phyloP scores from a whole-genome alignment of 177 flowering plant species.

The Vitis hybrid region DNA sequence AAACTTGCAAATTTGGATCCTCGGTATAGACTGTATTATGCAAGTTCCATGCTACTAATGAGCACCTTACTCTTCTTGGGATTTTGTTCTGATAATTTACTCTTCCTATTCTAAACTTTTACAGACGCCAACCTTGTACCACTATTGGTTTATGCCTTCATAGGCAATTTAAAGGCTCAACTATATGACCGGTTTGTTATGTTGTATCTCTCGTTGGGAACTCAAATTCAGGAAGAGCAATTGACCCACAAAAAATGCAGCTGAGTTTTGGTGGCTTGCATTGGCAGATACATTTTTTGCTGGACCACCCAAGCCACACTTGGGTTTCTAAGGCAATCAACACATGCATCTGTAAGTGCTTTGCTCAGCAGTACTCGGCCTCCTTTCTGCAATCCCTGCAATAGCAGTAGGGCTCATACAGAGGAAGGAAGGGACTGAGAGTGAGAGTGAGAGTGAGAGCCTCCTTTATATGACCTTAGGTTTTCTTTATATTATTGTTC shows the following conservation, averaged over 20 bases:
- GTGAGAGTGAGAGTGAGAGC: too few relatives aligned
- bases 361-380: not conserved
- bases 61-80: too few relatives aligned
- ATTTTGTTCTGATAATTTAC: not conserved
- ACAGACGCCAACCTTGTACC: constrained; percentile 95
- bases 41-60: constrained; percentile 35
- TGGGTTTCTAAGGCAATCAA: constrained; percentile 72
- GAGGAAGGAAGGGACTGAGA: too few relatives aligned
- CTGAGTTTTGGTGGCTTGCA: constrained; percentile 68
- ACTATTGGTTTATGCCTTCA: constrained; percentile 80
- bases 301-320: constrained; percentile 78
- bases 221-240: constrained; percentile 58
- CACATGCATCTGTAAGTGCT: not conserved
- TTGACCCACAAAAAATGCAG: constrained; percentile 47
- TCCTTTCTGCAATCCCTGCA: too few relatives aligned
- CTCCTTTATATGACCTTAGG: not conserved
- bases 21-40: constrained; percentile 67
- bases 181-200: constrained; percentile 93
- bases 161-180: constrained; percentile 97
- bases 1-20: constrained; percentile 80
- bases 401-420: too few relatives aligned
- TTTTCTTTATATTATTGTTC: not conserved
- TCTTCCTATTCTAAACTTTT: constrained; percentile 6
- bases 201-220: constrained; percentile 80
- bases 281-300: constrained; percentile 97